Base-by-base conservation (phyloP, 2,329 filamentous ascomycete genomes). In the Drechslerella coelobrocha region DNA sequence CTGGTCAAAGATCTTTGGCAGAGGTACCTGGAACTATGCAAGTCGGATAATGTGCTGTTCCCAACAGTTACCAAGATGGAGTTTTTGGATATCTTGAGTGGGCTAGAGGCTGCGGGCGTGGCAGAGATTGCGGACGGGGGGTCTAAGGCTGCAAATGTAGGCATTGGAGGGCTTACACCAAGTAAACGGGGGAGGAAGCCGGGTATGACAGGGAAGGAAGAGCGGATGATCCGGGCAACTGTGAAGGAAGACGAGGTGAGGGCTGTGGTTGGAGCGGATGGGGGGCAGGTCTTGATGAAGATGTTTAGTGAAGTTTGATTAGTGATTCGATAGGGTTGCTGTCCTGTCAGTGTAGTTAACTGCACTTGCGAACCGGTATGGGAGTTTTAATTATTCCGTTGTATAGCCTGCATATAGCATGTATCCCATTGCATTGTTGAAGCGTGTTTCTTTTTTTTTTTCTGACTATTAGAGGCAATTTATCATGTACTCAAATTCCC, bases 51-150 rank as follows among this genome's bases (percentile, higher is more conserved):
- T n/a, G 83, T 95, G 8, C 84, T 99, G 1, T 71, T 71, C 17
- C 92, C 96, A 74, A 90, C 93, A 0, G 84, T 99, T 1, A 94
- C 91, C 1, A 89, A 86, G 76, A 94, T 91, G 3, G 94, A 99
- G 78, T 99, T 99, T 79, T 87, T 92, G 65, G 94, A 99, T 79
- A 92, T 99, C 3, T 83, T 97, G 19, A 88, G 89, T 34, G 95
- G 91, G 75, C 80, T 99, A 56, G 94, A 99, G 81, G 94, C 92
- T 0, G 81, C 96, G 50, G 92, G 91, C 1, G 81, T 97, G 21
- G 84, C 97, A 4, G 83, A 88, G 78, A 79, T 88, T 80, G 14
- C 14, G 5, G 76, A 51, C 14, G 54, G 47, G 17, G 53, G 37
- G 7, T 37, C 19, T 14, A 55, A 27, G 24, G 53, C 52, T 27